Conservation (phyloP, 1,284 basidiomycete species). For the Termitomyces sp. region DNA sequence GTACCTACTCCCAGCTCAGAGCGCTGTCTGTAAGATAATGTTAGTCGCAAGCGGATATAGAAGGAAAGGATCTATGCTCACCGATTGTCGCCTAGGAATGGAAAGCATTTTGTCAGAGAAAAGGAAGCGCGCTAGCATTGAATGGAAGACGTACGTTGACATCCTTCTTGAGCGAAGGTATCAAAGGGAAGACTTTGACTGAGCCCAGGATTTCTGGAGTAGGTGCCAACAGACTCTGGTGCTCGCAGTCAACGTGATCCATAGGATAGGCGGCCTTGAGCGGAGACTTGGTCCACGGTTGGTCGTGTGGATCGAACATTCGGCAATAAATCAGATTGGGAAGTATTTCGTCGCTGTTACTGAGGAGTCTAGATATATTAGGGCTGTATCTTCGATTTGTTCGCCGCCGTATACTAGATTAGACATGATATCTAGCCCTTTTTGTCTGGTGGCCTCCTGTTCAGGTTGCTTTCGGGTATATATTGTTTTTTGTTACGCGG, state of each 20-base stretch:
- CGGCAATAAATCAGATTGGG: background rate
- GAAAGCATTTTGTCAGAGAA: conserved; percentile 15
- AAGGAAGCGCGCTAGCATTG: conserved; percentile 1
- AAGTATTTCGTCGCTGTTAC: background rate
- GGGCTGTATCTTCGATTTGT: conserved; percentile 4
- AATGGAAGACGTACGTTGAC: conserved; percentile 46
- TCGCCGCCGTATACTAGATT: background rate
- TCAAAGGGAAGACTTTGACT: conserved; percentile 72
- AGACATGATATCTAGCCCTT: conserved; percentile 5
- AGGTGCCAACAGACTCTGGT: conserved; percentile 46
- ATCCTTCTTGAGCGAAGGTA: conserved; percentile 65
- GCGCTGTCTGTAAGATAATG: conserved; percentile 55
- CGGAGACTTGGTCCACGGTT: background rate
- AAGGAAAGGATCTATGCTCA: conserved; percentile 20
- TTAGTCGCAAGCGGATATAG: conserved; percentile 5
- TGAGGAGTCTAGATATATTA: background rate
- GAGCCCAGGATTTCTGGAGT: conserved; percentile 51
- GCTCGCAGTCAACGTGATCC: conserved; percentile 39
- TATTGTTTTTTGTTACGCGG: conserved; percentile 19
- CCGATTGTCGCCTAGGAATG: conserved; percentile 48
- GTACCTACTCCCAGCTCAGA: conserved; percentile 76
- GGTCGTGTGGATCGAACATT: background rate
- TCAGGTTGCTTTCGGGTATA: conserved; percentile 4
- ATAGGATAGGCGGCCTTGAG: background rate
- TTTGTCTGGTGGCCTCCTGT: conserved; percentile 13